Base-by-base conservation (phyloP, 1,284 basidiomycete genomes). In the Nidula niveotomentosa region DNA sequence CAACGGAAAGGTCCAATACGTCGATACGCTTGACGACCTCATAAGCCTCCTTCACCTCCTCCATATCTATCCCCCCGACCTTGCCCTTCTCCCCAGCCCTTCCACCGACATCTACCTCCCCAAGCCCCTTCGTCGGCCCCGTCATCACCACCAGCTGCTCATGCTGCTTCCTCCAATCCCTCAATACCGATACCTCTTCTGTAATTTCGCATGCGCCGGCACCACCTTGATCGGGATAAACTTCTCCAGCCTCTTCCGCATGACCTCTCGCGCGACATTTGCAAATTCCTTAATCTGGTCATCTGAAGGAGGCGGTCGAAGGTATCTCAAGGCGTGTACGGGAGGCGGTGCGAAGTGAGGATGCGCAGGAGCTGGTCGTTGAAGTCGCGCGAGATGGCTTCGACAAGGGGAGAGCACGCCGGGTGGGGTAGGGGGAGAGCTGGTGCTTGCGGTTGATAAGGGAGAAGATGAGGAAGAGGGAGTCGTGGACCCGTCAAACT, bases 81-180 rank as follows among this genome's bases (percentile, higher is more conserved):
- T 91, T 85, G 30, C 30, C 30, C 5, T 30, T 30, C 30, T 30
- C 30, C 30, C 30, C 30, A 4, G 5, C 30, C 65, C 86, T 86
- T 23, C 86, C 83, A 13, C 85, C 80, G 36, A 80, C 83, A 3
- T 88, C 83, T 9, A 96, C 75, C 6, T 91, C 93, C 64, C 93
- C 30, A 30, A 30, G 30, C 30, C 30, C 30, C 30, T 30, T 92
- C 48, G 94, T 96, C 12, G 95, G 96, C 13, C 91, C 92, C 1
- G 96, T 98, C 96, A 99, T 99, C 51, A 95, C 91, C 8, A 94
- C 91, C 13, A 99, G 78, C 74, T 99, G 96, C 67, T 99, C 94
- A 65, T 99, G 97, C 65, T 98, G 95, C 68, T 97, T 96, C 62
- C 94, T 80, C 89, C 97, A 98, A 39, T 93, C 93, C 53, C 91